phyloP scores from a whole-genome alignment of 768 basidiomycete genomes.

The Clitopilus hobsonii region DNA sequence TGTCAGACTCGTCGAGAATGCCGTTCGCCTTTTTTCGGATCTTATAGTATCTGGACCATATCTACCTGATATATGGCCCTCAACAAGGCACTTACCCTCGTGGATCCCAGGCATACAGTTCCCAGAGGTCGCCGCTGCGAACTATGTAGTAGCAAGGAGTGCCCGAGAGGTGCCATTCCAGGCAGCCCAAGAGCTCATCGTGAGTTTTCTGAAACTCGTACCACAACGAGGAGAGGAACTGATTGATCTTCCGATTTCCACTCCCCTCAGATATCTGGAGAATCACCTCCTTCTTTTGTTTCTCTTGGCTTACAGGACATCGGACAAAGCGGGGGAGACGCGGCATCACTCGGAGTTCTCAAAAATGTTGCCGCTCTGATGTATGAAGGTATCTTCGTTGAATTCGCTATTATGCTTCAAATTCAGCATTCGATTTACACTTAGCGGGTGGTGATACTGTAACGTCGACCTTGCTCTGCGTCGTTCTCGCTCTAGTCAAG shows the following conservation, averaged over 20 bases:
- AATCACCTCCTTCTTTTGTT: neutral
- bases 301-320: neutral
- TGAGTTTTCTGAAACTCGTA: no score
- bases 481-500: constrained; percentile 1
- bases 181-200: constrained; percentile 12
- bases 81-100: constrained; percentile 8
- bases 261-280: neutral
- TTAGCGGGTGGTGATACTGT: neutral
- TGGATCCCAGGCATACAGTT: constrained; percentile 15
- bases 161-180: constrained; percentile 21
- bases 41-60: constrained; percentile 13
- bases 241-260: neutral
- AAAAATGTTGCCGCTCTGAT: neutral
- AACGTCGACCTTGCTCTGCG: neutral
- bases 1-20: constrained; percentile 14
- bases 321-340: neutral
- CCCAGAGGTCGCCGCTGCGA: constrained; percentile 20
- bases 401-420: no score
- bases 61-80: constrained; percentile 10
- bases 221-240: no score
- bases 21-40: constrained; percentile 7
- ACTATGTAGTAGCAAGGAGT: constrained; percentile 11
- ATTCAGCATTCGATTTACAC: no score
- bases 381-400: neutral
- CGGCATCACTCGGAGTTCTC: neutral